Conservation (phyloP, 495 filamentous ascomycete species). For the Aspergillus campestris region DNA sequence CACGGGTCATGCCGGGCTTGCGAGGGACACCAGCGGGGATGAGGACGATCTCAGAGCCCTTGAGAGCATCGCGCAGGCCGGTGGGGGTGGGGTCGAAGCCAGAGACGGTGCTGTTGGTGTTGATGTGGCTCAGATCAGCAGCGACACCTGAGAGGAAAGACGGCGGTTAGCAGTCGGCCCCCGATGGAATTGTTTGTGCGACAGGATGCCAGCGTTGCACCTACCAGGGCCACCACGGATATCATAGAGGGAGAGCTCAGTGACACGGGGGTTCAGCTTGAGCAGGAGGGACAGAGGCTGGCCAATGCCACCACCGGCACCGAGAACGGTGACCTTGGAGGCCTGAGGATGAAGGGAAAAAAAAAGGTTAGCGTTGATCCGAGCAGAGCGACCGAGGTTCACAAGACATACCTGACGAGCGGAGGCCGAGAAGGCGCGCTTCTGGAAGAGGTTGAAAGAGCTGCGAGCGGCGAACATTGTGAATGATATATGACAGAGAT, state of each 20-base stretch:
- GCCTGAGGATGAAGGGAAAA: constrained; percentile 46
- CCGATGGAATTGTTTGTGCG: neutral
- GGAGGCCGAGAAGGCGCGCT: constrained; percentile 89
- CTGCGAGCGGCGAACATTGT: constrained; percentile 74
- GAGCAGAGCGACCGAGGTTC: constrained; percentile 8
- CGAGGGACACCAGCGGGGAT: constrained; percentile 97
- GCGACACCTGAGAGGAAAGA: constrained; percentile 65
- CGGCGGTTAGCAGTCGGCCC: constrained; percentile 3
- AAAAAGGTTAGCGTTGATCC: constrained; percentile 23
- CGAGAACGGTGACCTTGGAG: constrained; percentile 93
- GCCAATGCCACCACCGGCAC: constrained; percentile 94
- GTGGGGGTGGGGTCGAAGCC: constrained; percentile 73
- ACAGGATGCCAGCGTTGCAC: constrained; percentile 19
- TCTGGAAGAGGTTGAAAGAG: constrained; percentile 64
- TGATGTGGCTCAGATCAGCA: constrained; percentile 95
- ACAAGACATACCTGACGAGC: constrained; percentile 64
- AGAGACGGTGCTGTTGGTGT: constrained; percentile 91
- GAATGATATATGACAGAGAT: constrained; percentile 13
- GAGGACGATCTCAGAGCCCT: constrained; percentile 84
- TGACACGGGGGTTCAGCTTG: constrained; percentile 93
- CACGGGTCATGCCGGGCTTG: constrained; percentile 99
- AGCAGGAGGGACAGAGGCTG: constrained; percentile 95
- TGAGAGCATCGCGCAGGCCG: constrained; percentile 69
- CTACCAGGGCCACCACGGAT: constrained; percentile 89
- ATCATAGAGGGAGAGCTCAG: constrained; percentile 93